Evolutionary conservation across 2,329 filamentous ascomycete species (phyloP).

Genomic region (Ilyonectria destructans): DNA sequence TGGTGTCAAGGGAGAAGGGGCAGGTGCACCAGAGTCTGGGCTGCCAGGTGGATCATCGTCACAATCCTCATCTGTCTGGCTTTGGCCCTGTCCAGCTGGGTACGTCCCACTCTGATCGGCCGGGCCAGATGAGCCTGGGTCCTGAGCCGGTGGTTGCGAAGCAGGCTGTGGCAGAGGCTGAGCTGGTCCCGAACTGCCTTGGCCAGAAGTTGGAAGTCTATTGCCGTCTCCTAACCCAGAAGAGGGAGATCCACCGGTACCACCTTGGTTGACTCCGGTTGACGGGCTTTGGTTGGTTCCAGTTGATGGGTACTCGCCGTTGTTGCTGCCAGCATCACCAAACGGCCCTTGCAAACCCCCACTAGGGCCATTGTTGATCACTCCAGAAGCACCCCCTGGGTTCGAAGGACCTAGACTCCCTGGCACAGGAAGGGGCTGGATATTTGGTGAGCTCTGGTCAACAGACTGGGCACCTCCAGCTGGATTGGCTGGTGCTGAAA

Average conservation of each 20-base stretch:
- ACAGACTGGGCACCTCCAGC: conserved; percentile 1
- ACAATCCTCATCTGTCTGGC: conserved; percentile 22
- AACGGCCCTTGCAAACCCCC: not conserved
- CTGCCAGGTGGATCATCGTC: conserved; percentile 9
- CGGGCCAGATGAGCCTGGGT: conserved; percentile 10
- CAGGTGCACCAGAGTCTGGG: conserved; percentile 3
- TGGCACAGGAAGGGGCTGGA: conserved; percentile 8
- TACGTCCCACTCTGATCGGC: not conserved
- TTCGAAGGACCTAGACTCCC: not conserved
- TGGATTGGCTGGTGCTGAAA: not conserved
- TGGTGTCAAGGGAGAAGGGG: not conserved
- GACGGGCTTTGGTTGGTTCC: conserved; percentile 5
- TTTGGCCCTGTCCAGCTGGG: not conserved
- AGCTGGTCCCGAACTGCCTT: not conserved
- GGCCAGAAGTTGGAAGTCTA: not conserved
- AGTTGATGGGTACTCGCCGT: conserved; percentile 2
- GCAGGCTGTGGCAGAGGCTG: conserved; percentile 24
- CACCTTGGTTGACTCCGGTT: not conserved
- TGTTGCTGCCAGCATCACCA: conserved; percentile 4
- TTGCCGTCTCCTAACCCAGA: not conserved
- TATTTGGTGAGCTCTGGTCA: not conserved
- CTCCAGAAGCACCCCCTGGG: conserved; percentile 12
- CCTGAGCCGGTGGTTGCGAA: conserved; percentile 14
- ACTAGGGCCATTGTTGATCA: not conserved
- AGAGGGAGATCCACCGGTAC: not conserved